Evolutionary conservation across 345 rosid species (phyloP).

Genomic region (Lumnitzera racemosa): DNA sequence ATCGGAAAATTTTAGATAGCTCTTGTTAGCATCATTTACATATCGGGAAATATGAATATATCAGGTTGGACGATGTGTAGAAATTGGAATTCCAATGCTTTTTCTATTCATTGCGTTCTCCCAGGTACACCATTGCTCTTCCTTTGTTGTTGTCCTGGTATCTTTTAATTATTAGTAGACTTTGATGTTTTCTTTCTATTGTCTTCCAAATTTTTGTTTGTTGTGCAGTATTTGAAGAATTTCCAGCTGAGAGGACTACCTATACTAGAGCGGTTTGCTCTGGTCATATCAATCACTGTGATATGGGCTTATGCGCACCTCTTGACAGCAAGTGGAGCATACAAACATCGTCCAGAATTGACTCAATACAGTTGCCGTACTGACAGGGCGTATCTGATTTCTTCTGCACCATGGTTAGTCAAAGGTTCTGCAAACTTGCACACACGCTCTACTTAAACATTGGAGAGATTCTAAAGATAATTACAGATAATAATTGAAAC

Average conservation of each 20-base stretch:
- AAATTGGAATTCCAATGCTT: conserved; percentile 90
- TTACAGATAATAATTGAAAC: too few species aligned
- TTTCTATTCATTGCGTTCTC: conserved; percentile 70
- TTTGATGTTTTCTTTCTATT: background rate
- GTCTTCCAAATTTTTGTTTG: conserved; percentile 6
- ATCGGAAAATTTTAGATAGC: background rate
- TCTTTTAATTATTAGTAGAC: background rate
- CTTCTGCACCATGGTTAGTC: conserved; percentile 91
- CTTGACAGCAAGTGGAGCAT: conserved; percentile 94
- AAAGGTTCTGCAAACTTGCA: background rate
- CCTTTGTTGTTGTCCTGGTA: background rate
- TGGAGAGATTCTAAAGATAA: too few species aligned
- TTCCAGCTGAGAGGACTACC: conserved; percentile 58
- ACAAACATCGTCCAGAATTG: conserved; percentile 69
- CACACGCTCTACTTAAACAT: background rate
- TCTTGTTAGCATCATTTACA: background rate
- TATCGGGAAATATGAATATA: background rate
- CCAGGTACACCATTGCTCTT: conserved; percentile 42
- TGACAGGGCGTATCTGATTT: conserved; percentile 91
- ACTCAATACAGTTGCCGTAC: conserved; percentile 90
- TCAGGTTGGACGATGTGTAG: conserved; percentile 85
- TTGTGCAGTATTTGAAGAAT: conserved; percentile 74
- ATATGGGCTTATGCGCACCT: conserved; percentile 98
- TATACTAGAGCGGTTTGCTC: conserved; percentile 78
- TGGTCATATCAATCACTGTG: conserved; percentile 60